Percentiles rank a stretch among this genome's conserved stretches.
Conservation (phyloP, 176 grass and related monocot species). For the Saccharum officinarum region DNA sequence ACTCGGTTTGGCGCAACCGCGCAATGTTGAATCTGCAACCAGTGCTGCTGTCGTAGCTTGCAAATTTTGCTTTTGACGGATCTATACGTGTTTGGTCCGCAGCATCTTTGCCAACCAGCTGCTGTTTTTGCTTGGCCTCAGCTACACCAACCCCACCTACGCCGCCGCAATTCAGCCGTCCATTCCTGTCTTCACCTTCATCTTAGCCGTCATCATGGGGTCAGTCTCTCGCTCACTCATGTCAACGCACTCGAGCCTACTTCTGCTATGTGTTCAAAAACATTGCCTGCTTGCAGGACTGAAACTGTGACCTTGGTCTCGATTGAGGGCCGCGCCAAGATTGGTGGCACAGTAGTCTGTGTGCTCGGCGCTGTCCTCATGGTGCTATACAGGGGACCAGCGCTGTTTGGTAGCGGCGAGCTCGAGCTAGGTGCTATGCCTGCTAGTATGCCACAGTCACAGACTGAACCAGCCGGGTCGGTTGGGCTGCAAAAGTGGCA, state of each 20-base stretch:
- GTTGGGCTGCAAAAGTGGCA: slow-evolving; percentile 71
- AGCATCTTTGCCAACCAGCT: slow-evolving; percentile 89
- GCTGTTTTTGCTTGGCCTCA: slow-evolving; percentile 75
- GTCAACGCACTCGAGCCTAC: neutral
- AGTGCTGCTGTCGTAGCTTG: neutral
- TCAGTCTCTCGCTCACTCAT: slow-evolving; percentile 19
- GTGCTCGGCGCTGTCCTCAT: slow-evolving; percentile 72
- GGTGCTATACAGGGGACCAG: slow-evolving; percentile 75
- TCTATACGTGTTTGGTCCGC: slow-evolving; percentile 2
- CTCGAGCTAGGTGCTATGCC: slow-evolving; percentile 36
- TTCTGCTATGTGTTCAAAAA: neutral
- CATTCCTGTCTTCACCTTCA: slow-evolving; percentile 89
- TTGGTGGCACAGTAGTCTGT: slow-evolving; percentile 74
- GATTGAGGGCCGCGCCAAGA: slow-evolving; percentile 57
- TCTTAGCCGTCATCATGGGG: slow-evolving; percentile 68
- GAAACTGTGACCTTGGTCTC: slow-evolving; percentile 64
- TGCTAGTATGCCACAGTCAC: slow-evolving; percentile 28
- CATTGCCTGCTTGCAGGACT: slow-evolving; percentile 41
- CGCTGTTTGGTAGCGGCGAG: slow-evolving; percentile 51
- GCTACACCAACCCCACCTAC: slow-evolving; percentile 87
- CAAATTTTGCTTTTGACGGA: slow-evolving; percentile 10
- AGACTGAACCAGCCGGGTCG: slow-evolving; percentile 42
- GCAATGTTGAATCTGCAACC: neutral
- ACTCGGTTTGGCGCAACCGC: neutral
- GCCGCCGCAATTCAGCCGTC: slow-evolving; percentile 82